These are phyloP conservation scores for Heterobasidion parviporum DNA, from an alignment of 1,284 basidiomycete species.

Conservation along the genomic window DNA sequence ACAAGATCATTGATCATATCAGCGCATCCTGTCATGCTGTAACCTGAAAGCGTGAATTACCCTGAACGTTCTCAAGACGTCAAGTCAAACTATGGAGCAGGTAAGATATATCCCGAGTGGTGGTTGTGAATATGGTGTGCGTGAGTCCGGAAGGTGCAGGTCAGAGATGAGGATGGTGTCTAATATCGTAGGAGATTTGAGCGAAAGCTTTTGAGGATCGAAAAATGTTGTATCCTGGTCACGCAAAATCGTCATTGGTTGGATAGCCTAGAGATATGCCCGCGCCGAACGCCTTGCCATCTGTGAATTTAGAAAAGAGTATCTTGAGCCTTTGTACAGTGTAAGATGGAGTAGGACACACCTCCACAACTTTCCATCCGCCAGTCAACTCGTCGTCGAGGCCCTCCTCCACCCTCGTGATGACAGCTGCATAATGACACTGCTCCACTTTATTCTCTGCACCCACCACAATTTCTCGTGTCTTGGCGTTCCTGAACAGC, in stretches of 20 bases:
- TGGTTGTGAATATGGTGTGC: not conserved
- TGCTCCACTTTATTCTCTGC: constrained; percentile 87
- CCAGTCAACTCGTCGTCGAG: constrained; percentile 89
- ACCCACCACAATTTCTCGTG: constrained; percentile 80
- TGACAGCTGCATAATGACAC: constrained; percentile 87
- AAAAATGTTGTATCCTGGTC: too few relatives aligned
- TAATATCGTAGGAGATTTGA: not conserved
- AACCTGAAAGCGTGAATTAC: not conserved
- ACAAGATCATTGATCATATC: not conserved
- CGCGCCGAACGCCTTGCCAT: constrained; percentile 34
- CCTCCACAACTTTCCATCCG: constrained; percentile 98
- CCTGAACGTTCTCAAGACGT: not conserved
- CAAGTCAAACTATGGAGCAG: not conserved
- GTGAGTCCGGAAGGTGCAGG: not conserved
- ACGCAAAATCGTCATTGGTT: not conserved
- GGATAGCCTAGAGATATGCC: constrained; percentile 24
- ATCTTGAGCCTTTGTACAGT: not conserved
- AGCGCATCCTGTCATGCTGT: not conserved
- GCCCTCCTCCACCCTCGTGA: constrained; percentile 84
- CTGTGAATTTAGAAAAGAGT: constrained; percentile 11
- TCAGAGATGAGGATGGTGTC: not conserved
- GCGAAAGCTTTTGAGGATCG: not conserved
- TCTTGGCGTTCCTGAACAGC: constrained; percentile 85
- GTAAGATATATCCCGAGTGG: not conserved
- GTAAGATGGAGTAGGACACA: constrained; percentile 23